Evolutionary conservation across 345 rosid genomes (phyloP).

Genomic region (Isatis tinctoria): DNA sequence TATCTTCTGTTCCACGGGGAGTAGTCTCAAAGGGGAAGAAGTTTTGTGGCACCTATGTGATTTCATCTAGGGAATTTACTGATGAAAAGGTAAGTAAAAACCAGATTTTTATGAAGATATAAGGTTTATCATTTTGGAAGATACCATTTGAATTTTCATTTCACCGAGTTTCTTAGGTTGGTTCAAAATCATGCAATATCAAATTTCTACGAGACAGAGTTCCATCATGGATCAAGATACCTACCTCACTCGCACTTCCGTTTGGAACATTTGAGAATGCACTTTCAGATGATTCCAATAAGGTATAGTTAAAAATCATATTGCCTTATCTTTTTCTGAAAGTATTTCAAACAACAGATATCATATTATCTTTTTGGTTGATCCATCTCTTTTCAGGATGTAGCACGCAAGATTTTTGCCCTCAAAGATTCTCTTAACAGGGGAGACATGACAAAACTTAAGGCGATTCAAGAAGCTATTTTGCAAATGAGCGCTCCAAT

Average conservation of each 20-base stretch:
- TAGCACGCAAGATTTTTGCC: constrained; percentile 36
- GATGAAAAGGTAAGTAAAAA: constrained; percentile 55
- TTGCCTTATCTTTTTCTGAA: neutral
- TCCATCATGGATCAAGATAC: constrained; percentile 92
- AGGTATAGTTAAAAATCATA: constrained; percentile 42
- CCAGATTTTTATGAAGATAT: neutral
- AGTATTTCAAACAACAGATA: neutral
- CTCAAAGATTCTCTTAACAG: constrained; percentile 34
- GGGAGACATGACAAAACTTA: constrained; percentile 48
- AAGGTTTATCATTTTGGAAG: neutral
- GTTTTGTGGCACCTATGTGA: constrained; percentile 75
- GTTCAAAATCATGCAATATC: constrained; percentile 95
- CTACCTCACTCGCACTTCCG: constrained; percentile 88
- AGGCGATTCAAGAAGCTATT: constrained; percentile 47
- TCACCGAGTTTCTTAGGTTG: constrained; percentile 51
- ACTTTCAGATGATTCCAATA: constrained; percentile 60
- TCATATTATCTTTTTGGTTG: neutral
- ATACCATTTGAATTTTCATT: neutral
- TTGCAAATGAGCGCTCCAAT: constrained; percentile 36
- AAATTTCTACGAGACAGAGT: constrained; percentile 69
- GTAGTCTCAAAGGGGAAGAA: constrained; percentile 52
- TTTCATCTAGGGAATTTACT: constrained; percentile 79
- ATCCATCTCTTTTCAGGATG: constrained; percentile 35
- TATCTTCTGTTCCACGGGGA: constrained; percentile 41
- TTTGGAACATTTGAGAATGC: constrained; percentile 85